Base-by-base conservation (phyloP, 2,329 filamentous ascomycete species). In the Aspergillus fructus region DNA sequence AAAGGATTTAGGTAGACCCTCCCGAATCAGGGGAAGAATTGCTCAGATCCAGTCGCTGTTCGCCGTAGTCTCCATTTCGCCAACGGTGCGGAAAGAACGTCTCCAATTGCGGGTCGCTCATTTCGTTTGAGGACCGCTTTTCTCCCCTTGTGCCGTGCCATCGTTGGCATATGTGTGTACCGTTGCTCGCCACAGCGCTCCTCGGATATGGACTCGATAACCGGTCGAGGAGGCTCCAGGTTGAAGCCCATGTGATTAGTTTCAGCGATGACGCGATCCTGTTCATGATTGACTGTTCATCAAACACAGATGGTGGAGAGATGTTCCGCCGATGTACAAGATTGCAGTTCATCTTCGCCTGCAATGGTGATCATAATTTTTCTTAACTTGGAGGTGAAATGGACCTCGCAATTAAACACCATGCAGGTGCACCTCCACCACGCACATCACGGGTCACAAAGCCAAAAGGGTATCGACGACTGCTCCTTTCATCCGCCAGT, bases 11-110 rank as follows among this genome's bases (percentile, higher is more conserved):
- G 54, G 45, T 53, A 40, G 49, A 45, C 55, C 49, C 55, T 49
- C 49, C 55, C 43, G 55, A 57, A 53, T 53, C 55, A 57, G 55
- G 55, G 49, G 49, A 57, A 53, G 39, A 45, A 41, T 49, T 30
- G 21, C 49, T 49, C 41, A 15, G 17, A 43, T 47, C 56, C 56
- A 59, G 56, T 59, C 27, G 43, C 17, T 27, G 37, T 48, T n/a
- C 15, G 37, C 46, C 27, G 43, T 49, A 39, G 19, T 51, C 53
- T 39, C 55, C 48, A 53, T 49, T 11, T 53, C 49, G 53, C 56
- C 61, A 65, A 65, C 62, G 60, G 60, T 50, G 58, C 56, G 56
- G 62, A 66, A 62, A 63, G 62, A 64, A 64, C 53, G 40, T 53
- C 54, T 47, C 52, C 60, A 53, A 59, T 50, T 59, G 64, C 64